Conservation (phyloP, 805 yeast genomes). For the Starmera pachycereana region DNA sequence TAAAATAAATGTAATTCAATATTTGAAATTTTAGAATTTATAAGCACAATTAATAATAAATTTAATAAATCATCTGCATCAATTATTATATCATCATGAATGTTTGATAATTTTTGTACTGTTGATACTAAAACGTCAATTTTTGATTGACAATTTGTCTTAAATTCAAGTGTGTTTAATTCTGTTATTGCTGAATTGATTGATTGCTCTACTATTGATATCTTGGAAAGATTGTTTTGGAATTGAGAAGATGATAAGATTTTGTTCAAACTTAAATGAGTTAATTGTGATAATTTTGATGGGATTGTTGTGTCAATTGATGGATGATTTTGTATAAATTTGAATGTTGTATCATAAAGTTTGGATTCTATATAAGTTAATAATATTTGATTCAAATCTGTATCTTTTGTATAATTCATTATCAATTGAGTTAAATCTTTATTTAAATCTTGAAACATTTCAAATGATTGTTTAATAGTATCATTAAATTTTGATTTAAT, state of each 20-base stretch:
- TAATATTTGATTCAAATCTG: constrained; percentile 43
- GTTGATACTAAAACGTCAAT: constrained; percentile 39
- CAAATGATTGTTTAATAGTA: constrained; percentile 17
- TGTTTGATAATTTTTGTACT: constrained; percentile 36
- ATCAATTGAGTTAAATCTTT: constrained; percentile 17
- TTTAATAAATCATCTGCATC: constrained; percentile 81
- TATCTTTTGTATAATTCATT: constrained; percentile 21
- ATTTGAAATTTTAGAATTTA: constrained; percentile 47
- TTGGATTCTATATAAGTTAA: constrained; percentile 66
- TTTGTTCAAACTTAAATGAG: constrained; percentile 28
- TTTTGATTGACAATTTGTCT: constrained; percentile 40
- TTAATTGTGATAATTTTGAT: constrained; percentile 2
- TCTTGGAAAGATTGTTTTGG: constrained; percentile 18
- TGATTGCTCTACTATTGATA: constrained; percentile 32
- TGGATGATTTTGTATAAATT: too few species aligned
- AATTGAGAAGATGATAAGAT: constrained; percentile 27
- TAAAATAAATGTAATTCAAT: constrained; percentile 58
- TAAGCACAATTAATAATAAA: constrained; percentile 58
- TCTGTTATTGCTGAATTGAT: constrained; percentile 34
- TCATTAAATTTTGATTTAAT: constrained; percentile 18
- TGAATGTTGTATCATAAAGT: constrained; percentile 38
- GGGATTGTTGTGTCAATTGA: too few species aligned
- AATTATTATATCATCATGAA: constrained; percentile 26
- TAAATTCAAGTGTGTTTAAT: constrained; percentile 35
- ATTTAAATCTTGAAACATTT: constrained; percentile 17